Evolutionary conservation across 75 land plant genomes (phyloP).

Genomic region (Azolla pinnata): DNA sequence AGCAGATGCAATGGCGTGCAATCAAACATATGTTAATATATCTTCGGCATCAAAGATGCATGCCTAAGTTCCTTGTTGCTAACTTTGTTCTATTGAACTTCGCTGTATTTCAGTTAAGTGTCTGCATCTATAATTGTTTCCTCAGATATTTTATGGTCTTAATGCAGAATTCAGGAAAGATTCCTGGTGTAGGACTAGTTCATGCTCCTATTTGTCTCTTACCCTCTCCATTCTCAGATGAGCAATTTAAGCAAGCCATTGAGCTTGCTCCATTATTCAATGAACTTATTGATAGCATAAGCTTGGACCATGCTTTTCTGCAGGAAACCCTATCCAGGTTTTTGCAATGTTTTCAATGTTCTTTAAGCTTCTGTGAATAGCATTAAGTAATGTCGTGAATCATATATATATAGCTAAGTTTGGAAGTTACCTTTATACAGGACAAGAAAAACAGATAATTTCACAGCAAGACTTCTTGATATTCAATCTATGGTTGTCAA

Average conservation of each 20-base stretch:
- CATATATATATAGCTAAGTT: no score
- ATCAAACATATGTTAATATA: no score
- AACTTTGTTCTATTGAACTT: no score
- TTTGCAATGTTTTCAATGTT: neutral
- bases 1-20: no score
- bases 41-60: no score
- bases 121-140: no score
- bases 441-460: slow-evolving; percentile 71
- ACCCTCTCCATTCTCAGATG: slow-evolving; percentile 60
- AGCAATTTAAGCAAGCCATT: slow-evolving; percentile 68
- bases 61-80: no score
- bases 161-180: slow-evolving; percentile 65
- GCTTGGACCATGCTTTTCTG: slow-evolving; percentile 70
- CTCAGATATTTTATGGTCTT: no score
- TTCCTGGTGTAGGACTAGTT: slow-evolving; percentile 79
- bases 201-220: slow-evolving; percentile 93
- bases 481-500: slow-evolving; percentile 66
- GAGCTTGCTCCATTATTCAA: slow-evolving; percentile 84
- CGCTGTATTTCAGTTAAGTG: no score
- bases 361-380: neutral
- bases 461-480: slow-evolving; percentile 75
- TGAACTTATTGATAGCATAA: slow-evolving; percentile 78
- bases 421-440: slow-evolving; percentile 40
- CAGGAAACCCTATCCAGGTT: slow-evolving; percentile 81
- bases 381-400: neutral